Base-by-base conservation (phyloP, 306 rosid species). In the Macrotyloma uniflorum region DNA sequence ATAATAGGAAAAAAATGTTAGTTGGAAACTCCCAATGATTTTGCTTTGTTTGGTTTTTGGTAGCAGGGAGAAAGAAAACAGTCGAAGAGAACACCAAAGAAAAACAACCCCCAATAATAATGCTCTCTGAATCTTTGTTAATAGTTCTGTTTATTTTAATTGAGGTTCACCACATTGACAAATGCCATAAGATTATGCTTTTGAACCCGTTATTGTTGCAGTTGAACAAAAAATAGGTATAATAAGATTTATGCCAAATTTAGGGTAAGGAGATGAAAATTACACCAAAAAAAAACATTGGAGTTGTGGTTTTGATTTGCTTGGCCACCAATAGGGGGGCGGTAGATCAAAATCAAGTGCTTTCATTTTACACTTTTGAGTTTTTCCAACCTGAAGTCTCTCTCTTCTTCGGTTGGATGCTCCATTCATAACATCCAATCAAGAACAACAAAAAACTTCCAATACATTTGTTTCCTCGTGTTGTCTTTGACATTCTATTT, bases 121-220 rank as follows among this genome's bases (percentile, higher is more conserved):
- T n/a, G 53, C 0, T 46, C 19, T 47, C 3, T 16, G 53, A 47
- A 5, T 66, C 10, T 20, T 40, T 18, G 47, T 42, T 77, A 76
- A 67, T 24, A 43, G 42, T 26, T 53, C 74, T 16, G 8, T 26
- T 19, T 3, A 20, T 33, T 36, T 72, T 18, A 26, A 12, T 38
- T 58, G 5, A 33, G n/a, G 8, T 15, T 76, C 2, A 54, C 11
- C n/a, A 61, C 58, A 76, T 77, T 49, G 50, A 78, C 59, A 68
- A 42, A 36, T 51, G 76, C 26, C 84, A 22, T 74, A 76, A 47
- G 76, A 66, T 38, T 74, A 68, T 74, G 32, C 28, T n/a, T 18
- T 49, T 30, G 8, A 81, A 86, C 80, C 84, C 96, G 89, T 64
- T 36, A 73, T 84, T 88, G 43, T 81, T 86, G 91, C 90, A 79